Percentiles rank a stretch among this genome's conserved stretches.
phyloP scores from a whole-genome alignment of 495 filamentous ascomycete genomes.

The Aspergillus sclerotioniger region DNA sequence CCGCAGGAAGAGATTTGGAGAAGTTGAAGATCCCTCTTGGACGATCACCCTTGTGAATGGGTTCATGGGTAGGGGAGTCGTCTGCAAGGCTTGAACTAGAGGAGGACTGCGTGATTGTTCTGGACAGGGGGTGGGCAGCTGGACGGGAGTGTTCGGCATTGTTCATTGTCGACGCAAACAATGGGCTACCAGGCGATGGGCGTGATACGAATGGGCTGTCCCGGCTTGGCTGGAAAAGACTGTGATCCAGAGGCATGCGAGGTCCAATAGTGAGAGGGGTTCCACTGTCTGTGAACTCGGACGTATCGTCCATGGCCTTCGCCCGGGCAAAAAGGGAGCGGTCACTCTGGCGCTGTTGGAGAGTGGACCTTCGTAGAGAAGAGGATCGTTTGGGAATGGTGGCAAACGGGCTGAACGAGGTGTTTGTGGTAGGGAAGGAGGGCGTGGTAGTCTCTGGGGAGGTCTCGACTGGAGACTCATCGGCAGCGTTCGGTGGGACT shows the following conservation, averaged over 20 bases:
- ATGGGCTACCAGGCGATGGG: conserved; percentile 28
- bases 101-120: conserved; percentile 79
- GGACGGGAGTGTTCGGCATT: conserved; percentile 20
- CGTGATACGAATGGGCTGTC: conserved; percentile 61
- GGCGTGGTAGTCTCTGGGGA: conserved; percentile 26
- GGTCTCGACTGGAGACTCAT: conserved; percentile 27
- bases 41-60: conserved; percentile 51
- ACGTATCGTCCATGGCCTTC: conserved; percentile 34
- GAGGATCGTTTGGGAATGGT: conserved; percentile 56
- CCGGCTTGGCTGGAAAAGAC: conserved; percentile 58
- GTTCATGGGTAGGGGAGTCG: conserved; percentile 71
- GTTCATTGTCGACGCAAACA: conserved; percentile 30
- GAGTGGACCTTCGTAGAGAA: conserved; percentile 78
- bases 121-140: conserved; percentile 77
- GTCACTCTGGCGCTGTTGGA: conserved; percentile 74
- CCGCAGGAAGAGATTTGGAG: conserved; percentile 75
- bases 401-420: conserved; percentile 40
- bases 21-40: conserved; percentile 62
- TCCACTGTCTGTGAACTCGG: conserved; percentile 28
- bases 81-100: conserved; percentile 73
- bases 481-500: conserved; percentile 16
- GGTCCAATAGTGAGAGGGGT: conserved; percentile 53
- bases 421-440: conserved; percentile 24
- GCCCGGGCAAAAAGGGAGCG: conserved; percentile 56
- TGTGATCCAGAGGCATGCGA: conserved; percentile 72